Evolutionary conservation across 2,329 filamentous ascomycete genomes (phyloP), one percentile per base, ranked within the genome.

Genomic region (Calonectria pteridis): DNA sequence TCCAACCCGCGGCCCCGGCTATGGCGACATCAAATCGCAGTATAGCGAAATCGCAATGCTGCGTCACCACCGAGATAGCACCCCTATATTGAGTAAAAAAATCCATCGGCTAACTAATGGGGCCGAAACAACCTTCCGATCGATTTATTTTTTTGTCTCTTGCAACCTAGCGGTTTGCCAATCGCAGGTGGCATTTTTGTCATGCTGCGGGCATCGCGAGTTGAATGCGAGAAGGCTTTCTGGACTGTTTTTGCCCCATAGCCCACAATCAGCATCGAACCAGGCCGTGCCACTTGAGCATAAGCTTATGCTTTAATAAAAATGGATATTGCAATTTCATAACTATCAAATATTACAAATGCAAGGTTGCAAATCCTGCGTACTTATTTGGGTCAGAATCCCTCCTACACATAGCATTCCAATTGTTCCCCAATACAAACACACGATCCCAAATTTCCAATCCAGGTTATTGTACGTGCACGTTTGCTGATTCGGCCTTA

Each of bases 11-110:
- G 33, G 33, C 55, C 55, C 55, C 55, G 55, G 55, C 37, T 18
- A 59, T 59, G 55, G 28, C 55, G 55, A 59, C 55, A 59, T 40
- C 33, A 59, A 59, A 59, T 59, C 33, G 33, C 55, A 37, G 33
- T 35, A 59, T 59, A 59, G 55, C 55, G 55, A 59, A 40, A 40
- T 59, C 33, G 40, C n/a, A 28, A 3, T 18, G 55, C 55, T 59
- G 35, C 55, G 55, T 59, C 55, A 59, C 33, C 55, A 59, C 55
- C 40, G 33, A 28, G 33, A 59, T 28, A 3, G 11, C 9, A 6
- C 33, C 55, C 55, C 31, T 59, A 59, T 59, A 26, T 20, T 28
- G 55, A 16, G n/a, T 26, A 35, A 59, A 40, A 40, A 11, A 40
- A 40, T 26, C 28, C 33, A 37, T 40, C 55, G 28, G 55, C 55